Evolutionary conservation across 2,329 filamentous ascomycete genomes (phyloP).

Genomic region (Penicillium rolfsii): DNA sequence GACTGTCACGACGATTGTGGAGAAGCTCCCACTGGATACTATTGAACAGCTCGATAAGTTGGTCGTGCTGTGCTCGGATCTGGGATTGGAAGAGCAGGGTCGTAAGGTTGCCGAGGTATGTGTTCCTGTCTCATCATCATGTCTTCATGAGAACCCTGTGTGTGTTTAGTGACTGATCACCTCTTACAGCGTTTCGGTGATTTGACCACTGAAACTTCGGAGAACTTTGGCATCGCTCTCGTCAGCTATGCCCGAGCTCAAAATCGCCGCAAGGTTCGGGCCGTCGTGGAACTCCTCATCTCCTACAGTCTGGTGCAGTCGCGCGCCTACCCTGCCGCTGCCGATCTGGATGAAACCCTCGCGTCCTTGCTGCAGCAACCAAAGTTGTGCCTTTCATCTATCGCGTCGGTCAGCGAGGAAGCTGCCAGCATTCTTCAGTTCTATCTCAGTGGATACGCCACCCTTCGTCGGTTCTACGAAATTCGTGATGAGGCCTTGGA

Average conservation of each 20-base stretch:
- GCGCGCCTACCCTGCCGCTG: conserved; percentile 71
- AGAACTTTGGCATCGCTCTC: conserved; percentile 81
- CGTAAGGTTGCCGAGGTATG: conserved; percentile 80
- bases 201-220: conserved; percentile 69
- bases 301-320: conserved; percentile 87
- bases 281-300: conserved; percentile 83
- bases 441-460: conserved; percentile 89
- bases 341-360: conserved; percentile 74
- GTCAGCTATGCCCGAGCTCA: conserved; percentile 91
- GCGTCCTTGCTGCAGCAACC: conserved; percentile 71
- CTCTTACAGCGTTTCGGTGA: conserved; percentile 75
- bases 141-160: not conserved
- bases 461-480: conserved; percentile 85
- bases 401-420: conserved; percentile 75
- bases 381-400: conserved; percentile 69
- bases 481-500: conserved; percentile 71
- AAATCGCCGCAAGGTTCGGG: conserved; percentile 74
- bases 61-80: conserved; percentile 73
- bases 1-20: conserved; percentile 73
- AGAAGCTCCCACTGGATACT: conserved; percentile 72
- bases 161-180: conserved; percentile 21
- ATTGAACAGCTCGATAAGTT: conserved; percentile 77
- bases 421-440: conserved; percentile 82
- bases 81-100: conserved; percentile 78
- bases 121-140: conserved; percentile 11